Conservation (phyloP, 257 asterid species). For the Solanum paucissectum region DNA sequence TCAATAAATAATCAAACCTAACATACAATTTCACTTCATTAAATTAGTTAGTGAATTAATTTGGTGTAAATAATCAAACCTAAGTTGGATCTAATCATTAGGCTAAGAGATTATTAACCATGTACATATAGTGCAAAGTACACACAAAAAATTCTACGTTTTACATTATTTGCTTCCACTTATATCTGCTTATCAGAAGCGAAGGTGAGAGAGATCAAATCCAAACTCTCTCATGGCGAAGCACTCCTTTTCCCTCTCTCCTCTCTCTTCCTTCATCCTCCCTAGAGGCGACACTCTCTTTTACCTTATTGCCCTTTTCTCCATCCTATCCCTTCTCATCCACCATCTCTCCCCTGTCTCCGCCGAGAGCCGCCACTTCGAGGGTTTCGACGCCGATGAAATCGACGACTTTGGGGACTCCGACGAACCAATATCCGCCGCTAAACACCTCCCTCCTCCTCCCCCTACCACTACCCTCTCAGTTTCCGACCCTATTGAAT, state of each 20-base stretch:
- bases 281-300: conserved; percentile 43
- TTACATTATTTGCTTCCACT: not conserved
- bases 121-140: not conserved
- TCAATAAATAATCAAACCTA: not conserved
- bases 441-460: conserved; percentile 34
- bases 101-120: not conserved
- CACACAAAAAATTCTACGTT: not conserved
- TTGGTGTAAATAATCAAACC: not conserved
- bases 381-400: conserved; percentile 92
- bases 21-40: not conserved
- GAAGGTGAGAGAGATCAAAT: not conserved
- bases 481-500: conserved; percentile 32
- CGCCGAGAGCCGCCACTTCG: conserved; percentile 55
- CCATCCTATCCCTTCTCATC: conserved; percentile 55
- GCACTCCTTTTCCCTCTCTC: conserved; percentile 28
- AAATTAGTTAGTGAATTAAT: not conserved
- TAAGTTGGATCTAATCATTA: not conserved
- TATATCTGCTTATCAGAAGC: not conserved
- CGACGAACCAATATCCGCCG: conserved; percentile 27
- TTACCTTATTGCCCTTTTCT: conserved; percentile 41
- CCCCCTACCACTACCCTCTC: conserved; percentile 45
- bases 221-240: conserved; percentile 24
- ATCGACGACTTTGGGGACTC: conserved; percentile 36
- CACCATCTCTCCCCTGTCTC: conserved; percentile 42
- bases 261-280: conserved; percentile 42